Base-by-base conservation (phyloP, 768 basidiomycete genomes). In the Suillus tomentosus region DNA sequence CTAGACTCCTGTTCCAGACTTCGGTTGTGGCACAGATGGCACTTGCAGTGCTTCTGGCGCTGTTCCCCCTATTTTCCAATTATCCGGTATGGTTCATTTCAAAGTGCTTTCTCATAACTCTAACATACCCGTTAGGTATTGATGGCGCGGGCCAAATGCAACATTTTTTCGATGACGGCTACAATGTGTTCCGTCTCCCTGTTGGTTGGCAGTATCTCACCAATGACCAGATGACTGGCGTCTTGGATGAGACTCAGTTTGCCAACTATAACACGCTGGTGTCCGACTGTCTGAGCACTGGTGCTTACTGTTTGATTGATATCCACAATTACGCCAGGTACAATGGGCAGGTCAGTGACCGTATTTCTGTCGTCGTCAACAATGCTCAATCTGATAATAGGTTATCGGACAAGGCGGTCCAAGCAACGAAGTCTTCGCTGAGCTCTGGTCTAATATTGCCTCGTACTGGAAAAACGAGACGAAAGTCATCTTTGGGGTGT, bases 381-480 rank as follows among this genome's bases (percentile, higher is more conserved):
- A 27, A 24, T n/a, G 4, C 54, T 51, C 15, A 14, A 43, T 62
- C n/a, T 14, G 7, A 14, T 34, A 10, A 48, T 11, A 81, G 79
- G 84, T 89, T 43, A 82, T 88, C 54, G 87, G 87, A 2, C 85
- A 88, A 74, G 87, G 86, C 47, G 86, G 86, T 34, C 86, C 87
- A 2, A 78, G 79, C 39, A 79, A 88, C 70, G 81, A 75, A 5
- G 69, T 83, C 48, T 85, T 88, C 65, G 86, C 86, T 9, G 71
- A 71, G 4, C 72, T 85, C 22, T 89, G 87, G 87, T 69, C 71
- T 61, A 72, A 76, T 55, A 76, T 89, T 53, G 88, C 88, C 1
- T 65, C 78, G 3, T 78, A 83, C 63, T 87, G 85, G 68, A 77
- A 77, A 47, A 54, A 68, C 31, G 68, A 84, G 63, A 43, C 67